A percentile compares a stretch with the other conserved stretches of the same genome.
These are phyloP conservation scores for Petrea volubilis DNA, from an alignment of 257 asterid genomes.

Conservation along the genomic window DNA sequence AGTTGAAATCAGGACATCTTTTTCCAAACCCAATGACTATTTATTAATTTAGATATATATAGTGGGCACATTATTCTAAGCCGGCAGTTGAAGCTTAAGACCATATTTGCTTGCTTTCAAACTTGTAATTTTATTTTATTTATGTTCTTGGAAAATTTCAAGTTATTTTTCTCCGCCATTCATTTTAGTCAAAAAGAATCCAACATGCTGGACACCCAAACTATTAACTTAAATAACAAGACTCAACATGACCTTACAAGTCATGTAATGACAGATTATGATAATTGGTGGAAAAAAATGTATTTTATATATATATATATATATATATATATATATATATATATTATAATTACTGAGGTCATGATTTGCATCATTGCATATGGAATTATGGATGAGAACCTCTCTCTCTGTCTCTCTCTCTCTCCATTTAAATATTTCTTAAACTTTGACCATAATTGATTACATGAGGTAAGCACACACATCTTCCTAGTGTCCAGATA, in stretches of 20 bases:
- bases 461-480: constrained; percentile 1
- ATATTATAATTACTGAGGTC: not conserved
- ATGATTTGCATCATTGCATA: constrained; percentile 10
- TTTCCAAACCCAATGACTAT: not conserved
- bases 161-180: too few species aligned
- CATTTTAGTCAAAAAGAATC: constrained; percentile 8
- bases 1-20: not conserved
- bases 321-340: not conserved
- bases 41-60: not conserved
- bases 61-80: not conserved
- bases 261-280: not conserved
- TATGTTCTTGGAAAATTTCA: too few species aligned
- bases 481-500: not conserved
- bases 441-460: not conserved
- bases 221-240: not conserved
- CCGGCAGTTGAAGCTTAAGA: constrained; percentile 1
- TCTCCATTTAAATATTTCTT: not conserved
- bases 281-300: not conserved
- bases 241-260: constrained; percentile 11
- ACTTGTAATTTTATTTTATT: not conserved
- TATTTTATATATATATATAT: too few species aligned
- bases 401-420: too few species aligned
- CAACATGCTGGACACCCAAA: constrained; percentile 7
- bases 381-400: not conserved
- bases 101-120: constrained; percentile 8